phyloP scores from a whole-genome alignment of 352 stramenopile genomes.

The Phytophthora pisi region DNA sequence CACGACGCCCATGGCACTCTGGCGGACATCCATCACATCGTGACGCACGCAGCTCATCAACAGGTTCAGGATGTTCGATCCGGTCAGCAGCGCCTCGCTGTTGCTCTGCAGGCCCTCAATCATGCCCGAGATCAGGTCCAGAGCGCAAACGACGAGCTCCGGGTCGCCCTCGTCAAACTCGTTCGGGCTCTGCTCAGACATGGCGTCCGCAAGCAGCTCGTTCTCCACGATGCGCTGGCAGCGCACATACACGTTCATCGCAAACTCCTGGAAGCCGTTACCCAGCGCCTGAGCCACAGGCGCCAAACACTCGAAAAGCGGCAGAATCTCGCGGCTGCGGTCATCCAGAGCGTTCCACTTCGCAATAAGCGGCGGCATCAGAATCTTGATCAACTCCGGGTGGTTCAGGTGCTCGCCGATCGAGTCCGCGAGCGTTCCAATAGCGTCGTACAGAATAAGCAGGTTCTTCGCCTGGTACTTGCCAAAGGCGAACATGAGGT shows the following conservation, averaged over 20 bases:
- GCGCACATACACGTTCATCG: conserved; percentile 78
- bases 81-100: conserved; percentile 75
- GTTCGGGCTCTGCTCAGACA: conserved; percentile 78
- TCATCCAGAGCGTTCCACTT: conserved; percentile 92
- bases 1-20: conserved; percentile 90
- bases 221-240: conserved; percentile 87
- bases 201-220: conserved; percentile 80
- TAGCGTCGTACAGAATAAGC: conserved; percentile 96
- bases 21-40: conserved; percentile 87
- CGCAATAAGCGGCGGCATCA: conserved; percentile 93
- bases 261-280: conserved; percentile 89
- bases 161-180: conserved; percentile 88
- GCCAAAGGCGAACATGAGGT: conserved; percentile 92
- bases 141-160: conserved; percentile 89
- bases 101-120: conserved; percentile 82
- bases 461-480: conserved; percentile 95
- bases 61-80: conserved; percentile 89
- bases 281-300: conserved; percentile 86
- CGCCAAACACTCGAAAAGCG: conserved; percentile 90
- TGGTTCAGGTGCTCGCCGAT: conserved; percentile 93
- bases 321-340: conserved; percentile 80
- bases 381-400: conserved; percentile 89
- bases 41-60: conserved; percentile 89
- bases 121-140: conserved; percentile 91
- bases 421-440: conserved; percentile 95